These are phyloP conservation scores for Magnusiomyces magnusii DNA, from an alignment of 1,139 yeast genomes.

Conservation along the genomic window DNA sequence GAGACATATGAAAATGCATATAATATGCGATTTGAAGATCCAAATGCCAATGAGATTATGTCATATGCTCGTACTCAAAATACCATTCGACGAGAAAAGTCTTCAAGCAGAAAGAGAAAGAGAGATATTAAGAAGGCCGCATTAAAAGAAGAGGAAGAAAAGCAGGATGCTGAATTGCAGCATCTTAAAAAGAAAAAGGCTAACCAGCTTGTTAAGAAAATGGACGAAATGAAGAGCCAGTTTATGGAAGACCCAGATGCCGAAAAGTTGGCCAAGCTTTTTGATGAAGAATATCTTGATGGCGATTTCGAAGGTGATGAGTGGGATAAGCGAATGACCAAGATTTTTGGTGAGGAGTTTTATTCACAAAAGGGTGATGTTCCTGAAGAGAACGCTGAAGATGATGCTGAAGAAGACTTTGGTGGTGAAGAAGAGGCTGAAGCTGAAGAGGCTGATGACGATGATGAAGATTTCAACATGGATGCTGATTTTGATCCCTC, in stretches of 20 bases:
- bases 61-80: conserved; percentile 97
- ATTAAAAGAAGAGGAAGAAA: conserved; percentile 44
- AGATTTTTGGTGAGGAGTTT: conserved; percentile 76
- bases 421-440: conserved; percentile 28
- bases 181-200: conserved; percentile 70
- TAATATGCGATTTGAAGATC: conserved; percentile 92
- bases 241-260: conserved; percentile 71
- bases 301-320: conserved; percentile 87
- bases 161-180: conserved; percentile 54
- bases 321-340: conserved; percentile 86
- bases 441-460: conserved; percentile 29
- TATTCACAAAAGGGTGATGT: conserved; percentile 44
- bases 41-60: conserved; percentile 81
- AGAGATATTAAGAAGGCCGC: conserved; percentile 63
- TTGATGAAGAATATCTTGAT: conserved; percentile 67
- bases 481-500: conserved; percentile 24
- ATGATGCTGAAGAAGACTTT: conserved; percentile 22
- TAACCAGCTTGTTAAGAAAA: conserved; percentile 67
- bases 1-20: conserved; percentile 88
- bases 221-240: conserved; percentile 70
- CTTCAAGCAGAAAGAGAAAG: conserved; percentile 69
- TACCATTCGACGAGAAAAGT: conserved; percentile 73
- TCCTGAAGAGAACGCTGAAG: conserved; percentile 28
- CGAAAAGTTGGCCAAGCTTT: conserved; percentile 42
- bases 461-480: conserved; percentile 24